Evolutionary conservation across 371 early-diverging fungal species (phyloP).

Genomic region (Parasitella parasitica): DNA sequence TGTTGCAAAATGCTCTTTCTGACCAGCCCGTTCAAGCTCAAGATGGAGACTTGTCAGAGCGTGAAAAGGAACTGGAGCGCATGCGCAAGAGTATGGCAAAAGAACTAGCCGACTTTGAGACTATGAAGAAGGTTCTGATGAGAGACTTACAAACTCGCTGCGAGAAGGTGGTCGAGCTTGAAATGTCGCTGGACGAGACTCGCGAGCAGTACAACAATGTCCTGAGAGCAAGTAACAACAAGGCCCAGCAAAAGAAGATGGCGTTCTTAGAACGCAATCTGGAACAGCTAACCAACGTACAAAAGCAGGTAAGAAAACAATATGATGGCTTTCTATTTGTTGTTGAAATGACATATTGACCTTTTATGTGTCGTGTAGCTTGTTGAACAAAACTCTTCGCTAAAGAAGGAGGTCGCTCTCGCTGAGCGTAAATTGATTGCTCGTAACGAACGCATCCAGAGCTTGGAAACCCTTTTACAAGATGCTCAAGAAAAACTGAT

Average conservation of each 20-base stretch:
- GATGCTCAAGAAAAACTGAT: slow-evolving; percentile 75
- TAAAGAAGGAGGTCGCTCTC: slow-evolving; percentile 90
- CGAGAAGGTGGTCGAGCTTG: slow-evolving; percentile 93
- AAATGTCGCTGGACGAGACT: slow-evolving; percentile 90
- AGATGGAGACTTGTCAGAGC: slow-evolving; percentile 48
- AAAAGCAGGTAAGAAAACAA: slow-evolving; percentile 83
- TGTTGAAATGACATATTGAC: neutral
- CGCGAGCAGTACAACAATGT: slow-evolving; percentile 88
- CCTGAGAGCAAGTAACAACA: slow-evolving; percentile 76
- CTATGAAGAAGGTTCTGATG: slow-evolving; percentile 96
- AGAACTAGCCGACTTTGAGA: slow-evolving; percentile 91
- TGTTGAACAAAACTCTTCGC: slow-evolving; percentile 89
- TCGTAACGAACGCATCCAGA: slow-evolving; percentile 91
- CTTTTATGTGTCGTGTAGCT: slow-evolving; percentile 56
- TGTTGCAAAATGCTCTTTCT: slow-evolving; percentile 23
- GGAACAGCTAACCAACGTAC: slow-evolving; percentile 91
- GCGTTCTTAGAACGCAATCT: slow-evolving; percentile 92
- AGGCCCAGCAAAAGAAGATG: slow-evolving; percentile 92
- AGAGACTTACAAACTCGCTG: slow-evolving; percentile 93
- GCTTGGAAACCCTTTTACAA: slow-evolving; percentile 82
- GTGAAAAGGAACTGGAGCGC: slow-evolving; percentile 84
- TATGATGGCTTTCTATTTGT: neutral
- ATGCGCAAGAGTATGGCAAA: slow-evolving; percentile 90
- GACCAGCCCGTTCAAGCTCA: slow-evolving; percentile 28
- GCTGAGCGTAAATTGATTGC: slow-evolving; percentile 89